Evolutionary conservation across 2,329 filamentous ascomycete genomes (phyloP).

Genomic region (Penicillium italicum): DNA sequence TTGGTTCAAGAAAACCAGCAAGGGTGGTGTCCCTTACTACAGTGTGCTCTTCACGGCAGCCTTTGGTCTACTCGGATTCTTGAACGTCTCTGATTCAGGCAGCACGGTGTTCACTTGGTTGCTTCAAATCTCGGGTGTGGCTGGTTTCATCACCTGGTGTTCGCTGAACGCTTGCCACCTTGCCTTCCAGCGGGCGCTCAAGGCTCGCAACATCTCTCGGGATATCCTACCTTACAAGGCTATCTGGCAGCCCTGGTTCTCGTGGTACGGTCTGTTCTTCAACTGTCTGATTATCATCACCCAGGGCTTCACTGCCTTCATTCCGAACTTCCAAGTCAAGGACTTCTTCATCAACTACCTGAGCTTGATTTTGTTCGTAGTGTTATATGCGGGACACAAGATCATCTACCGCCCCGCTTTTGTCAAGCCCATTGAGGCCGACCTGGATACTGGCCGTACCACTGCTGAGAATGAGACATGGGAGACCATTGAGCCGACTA

Average conservation of each 20-base stretch:
- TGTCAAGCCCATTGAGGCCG: slow-evolving; percentile 41
- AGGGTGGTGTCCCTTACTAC: slow-evolving; percentile 43
- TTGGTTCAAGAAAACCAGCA: slow-evolving; percentile 41
- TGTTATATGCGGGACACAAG: slow-evolving; percentile 60
- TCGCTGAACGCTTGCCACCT: slow-evolving; percentile 55
- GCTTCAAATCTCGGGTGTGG: slow-evolving; percentile 34
- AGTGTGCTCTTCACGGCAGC: slow-evolving; percentile 43
- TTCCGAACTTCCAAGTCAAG: slow-evolving; percentile 54
- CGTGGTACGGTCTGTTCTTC: slow-evolving; percentile 64
- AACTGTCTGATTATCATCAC: slow-evolving; percentile 62
- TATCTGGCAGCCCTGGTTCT: slow-evolving; percentile 60
- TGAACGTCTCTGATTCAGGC: slow-evolving; percentile 62
- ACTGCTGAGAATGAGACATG: slow-evolving; percentile 35
- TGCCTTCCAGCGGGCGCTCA: slow-evolving; percentile 59
- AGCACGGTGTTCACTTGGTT: slow-evolving; percentile 54
- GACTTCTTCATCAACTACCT: slow-evolving; percentile 64
- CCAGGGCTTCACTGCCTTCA: slow-evolving; percentile 65
- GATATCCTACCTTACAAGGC: slow-evolving; percentile 60
- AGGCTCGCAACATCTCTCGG: slow-evolving; percentile 56
- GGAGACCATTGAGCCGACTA: slow-evolving; percentile 32
- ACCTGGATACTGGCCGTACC: slow-evolving; percentile 43
- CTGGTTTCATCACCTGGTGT: slow-evolving; percentile 35
- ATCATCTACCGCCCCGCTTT: slow-evolving; percentile 34
- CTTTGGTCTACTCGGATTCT: slow-evolving; percentile 64
- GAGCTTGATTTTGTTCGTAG: slow-evolving; percentile 60